Evolutionary conservation across 2,329 filamentous ascomycete genomes (phyloP).

Genomic region (Colletotrichum tropicicola): DNA sequence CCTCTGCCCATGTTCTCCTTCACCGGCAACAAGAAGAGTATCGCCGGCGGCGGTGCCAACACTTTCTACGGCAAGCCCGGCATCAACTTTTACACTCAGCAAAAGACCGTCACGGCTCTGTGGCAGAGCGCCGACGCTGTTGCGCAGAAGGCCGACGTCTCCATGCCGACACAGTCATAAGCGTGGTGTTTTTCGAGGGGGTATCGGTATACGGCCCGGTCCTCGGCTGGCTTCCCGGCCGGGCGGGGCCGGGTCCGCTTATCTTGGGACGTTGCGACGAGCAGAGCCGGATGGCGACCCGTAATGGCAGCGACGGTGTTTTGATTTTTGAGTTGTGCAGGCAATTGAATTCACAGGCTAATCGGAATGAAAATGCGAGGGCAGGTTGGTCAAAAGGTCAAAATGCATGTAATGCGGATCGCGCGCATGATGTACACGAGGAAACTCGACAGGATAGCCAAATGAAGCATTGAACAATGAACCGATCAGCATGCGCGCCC

Average conservation of each 20-base stretch:
- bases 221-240: not conserved
- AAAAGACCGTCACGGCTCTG: slow-evolving; percentile 95
- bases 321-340: not conserved
- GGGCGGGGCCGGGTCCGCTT: not conserved
- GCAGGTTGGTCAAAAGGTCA: not conserved
- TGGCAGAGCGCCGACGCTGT: slow-evolving; percentile 90
- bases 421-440: not conserved
- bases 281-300: not conserved
- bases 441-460: not conserved
- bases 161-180: slow-evolving; percentile 76
- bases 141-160: slow-evolving; percentile 83
- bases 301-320: not conserved
- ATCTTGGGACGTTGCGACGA: not conserved
- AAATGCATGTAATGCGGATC: not conserved
- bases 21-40: slow-evolving; percentile 85
- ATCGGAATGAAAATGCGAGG: not conserved
- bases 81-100: slow-evolving; percentile 94
- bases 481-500: not conserved
- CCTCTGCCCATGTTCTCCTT: slow-evolving; percentile 78
- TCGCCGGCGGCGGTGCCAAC: slow-evolving; percentile 90
- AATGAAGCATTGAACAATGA: not conserved
- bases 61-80: slow-evolving; percentile 97
- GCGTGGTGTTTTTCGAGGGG: not conserved
- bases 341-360: not conserved
- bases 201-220: not conserved